These are phyloP conservation scores for Penicillium coffeae DNA, from an alignment of 495 filamentous ascomycete genomes.

Conservation along the genomic window DNA sequence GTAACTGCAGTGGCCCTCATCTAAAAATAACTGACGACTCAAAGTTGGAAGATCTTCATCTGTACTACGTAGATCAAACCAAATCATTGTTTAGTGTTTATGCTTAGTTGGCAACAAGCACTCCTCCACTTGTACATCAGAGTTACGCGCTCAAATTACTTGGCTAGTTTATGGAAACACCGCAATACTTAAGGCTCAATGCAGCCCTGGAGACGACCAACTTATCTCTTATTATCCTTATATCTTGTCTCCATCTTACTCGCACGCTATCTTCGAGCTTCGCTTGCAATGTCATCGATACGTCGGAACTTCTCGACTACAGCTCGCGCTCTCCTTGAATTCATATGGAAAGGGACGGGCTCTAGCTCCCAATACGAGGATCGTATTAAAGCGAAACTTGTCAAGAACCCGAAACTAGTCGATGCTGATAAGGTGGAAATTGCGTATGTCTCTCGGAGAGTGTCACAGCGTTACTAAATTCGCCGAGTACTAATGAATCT, in stretches of 20 bases:
- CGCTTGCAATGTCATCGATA: neutral
- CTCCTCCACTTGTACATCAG: neutral
- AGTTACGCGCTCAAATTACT: neutral
- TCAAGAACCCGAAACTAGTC: neutral
- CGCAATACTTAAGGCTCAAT: neutral
- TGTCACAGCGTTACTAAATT: neutral
- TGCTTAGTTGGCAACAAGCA: neutral
- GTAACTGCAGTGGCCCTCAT: neutral
- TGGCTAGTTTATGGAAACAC: neutral
- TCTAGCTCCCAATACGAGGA: neutral
- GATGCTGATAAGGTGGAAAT: neutral
- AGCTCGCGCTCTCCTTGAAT: neutral
- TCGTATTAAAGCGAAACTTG: neutral
- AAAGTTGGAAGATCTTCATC: neutral
- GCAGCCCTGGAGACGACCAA: neutral
- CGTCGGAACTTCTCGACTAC: neutral
- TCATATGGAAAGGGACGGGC: neutral
- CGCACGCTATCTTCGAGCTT: neutral
- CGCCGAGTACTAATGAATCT: neutral
- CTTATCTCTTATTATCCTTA: neutral
- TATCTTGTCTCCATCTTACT: neutral
- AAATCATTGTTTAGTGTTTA: neutral
- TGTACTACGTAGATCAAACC: neutral
- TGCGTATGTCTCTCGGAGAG: neutral
- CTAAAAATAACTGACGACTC: neutral